Base-by-base conservation (phyloP, 2,329 filamentous ascomycete species). In the Epicoccum nigrum region DNA sequence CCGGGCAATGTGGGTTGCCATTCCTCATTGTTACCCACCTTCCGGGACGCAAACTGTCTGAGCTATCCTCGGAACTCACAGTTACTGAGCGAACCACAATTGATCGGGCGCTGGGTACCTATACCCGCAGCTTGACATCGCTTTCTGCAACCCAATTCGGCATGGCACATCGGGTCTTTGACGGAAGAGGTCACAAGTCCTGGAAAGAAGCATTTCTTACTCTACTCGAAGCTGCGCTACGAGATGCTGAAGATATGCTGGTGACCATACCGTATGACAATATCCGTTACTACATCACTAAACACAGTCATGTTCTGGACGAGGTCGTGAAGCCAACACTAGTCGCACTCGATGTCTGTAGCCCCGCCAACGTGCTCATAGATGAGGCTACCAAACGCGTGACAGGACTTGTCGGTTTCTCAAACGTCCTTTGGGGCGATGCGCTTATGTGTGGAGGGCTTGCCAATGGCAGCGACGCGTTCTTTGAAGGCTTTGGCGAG, bases 211-310 rank as follows among this genome's bases (percentile, higher is more conserved):
- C 78, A 11, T 86, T 85, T 57, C 68, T 77, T 19, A 60, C 65
- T 5, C 73, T 85, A 31, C 70, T 85, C 16, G 82, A 85, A 62
- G 71, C 76, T 9, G 69, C 79, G 7, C 70, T 86, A 19, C 80
- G 81, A 13, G 83, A 85, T 58, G 80, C 77, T 13, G 83, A 86
- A 62, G 82, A 85, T 51, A 80, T 81, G 67, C 77, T 84, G 11
- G 76, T 86, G 58, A 80, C 77, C 50, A 63, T 85, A 6, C 82
- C 82, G 0, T 85, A 84, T 59, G 75, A 79, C 8, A 76, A 78
- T 45, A 79, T 85, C 49, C 77, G 83, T 27, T 74, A 78, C 50
- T 76, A 80, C 45, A 52, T 82, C n/a, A 67, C 61, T 37, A 74
- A 74, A 23, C 71, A 81, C 28, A 72, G 74, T 1, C 63, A 72